Evolutionary conservation across 306 rosid species (phyloP), one percentile per base, ranked within the genome.

Genomic region (Casuarina glauca): DNA sequence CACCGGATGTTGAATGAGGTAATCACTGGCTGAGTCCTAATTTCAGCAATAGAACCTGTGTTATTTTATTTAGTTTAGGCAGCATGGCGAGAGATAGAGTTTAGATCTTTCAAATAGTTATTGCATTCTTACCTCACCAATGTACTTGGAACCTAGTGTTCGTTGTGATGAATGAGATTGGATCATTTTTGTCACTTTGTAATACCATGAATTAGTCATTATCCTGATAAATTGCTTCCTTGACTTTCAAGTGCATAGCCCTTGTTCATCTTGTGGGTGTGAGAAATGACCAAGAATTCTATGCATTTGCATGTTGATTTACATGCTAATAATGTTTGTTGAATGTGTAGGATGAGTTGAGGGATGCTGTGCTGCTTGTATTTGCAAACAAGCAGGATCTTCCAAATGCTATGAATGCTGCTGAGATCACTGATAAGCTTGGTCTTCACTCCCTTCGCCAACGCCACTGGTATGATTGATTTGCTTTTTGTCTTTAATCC

Each of bases 1-100:
- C 90, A 86, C 51, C 82, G 87, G 45, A 89, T 86, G 89, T 83
- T 88, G 83, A 88, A 88, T 84, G 92, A 86, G 92, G 92, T 88
- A 81, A 42, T 10, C 48, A 67, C 12, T 55, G 12, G 43, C 26
- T 44, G 4, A 1, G 4, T 11, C 7, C 17, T 62, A n/a, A 11
- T 62, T 3, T 62, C 2, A 4, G 8, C 3, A 26, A 12, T 20
- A 5, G 10, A 53, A 36, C 51, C 20, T 9, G 1, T n/a, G 17
- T 5, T 69, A 20, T n/a, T 54, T 48, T 48, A 75, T 51, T 45
- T 78, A 70, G 12, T 54, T 26, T 9, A 0, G 45, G 53, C 10
- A 48, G 17, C 53, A 69, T 16, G n/a, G 38, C 9, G 20, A 45
- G 39, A 63, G 51, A 32, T 10, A 52, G 11, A 11, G 51, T 64